Evolutionary conservation across 2,329 filamentous ascomycete species (phyloP).

Genomic region (Fusarium praegraminearum): DNA sequence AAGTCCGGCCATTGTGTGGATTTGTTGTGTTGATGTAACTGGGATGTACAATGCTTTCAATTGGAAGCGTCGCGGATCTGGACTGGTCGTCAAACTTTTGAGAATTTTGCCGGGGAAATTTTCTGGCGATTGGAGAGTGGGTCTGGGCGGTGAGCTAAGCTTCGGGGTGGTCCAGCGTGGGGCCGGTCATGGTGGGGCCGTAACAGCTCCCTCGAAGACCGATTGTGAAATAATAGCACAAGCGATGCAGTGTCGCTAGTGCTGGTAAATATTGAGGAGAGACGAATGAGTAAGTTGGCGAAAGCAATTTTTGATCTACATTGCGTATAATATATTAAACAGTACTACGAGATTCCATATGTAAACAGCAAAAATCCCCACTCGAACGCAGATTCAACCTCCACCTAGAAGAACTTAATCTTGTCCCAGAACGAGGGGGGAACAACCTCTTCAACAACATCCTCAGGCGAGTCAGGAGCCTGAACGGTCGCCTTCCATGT

Average conservation of each 20-base stretch:
- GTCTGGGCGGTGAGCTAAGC: slow-evolving; percentile 45
- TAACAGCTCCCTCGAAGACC: background rate
- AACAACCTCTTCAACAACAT: slow-evolving; percentile 44
- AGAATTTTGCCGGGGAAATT: slow-evolving; percentile 48
- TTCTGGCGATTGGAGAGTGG: slow-evolving; percentile 44
- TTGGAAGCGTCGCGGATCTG: slow-evolving; percentile 30
- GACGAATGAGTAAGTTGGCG: too few relatives aligned
- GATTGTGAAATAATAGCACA: background rate
- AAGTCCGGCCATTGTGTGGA: slow-evolving; percentile 51
- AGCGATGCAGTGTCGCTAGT: background rate
- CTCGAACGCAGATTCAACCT: background rate
- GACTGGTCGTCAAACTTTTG: slow-evolving; percentile 45
- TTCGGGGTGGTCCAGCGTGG: slow-evolving; percentile 16
- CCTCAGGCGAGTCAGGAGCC: slow-evolving; percentile 53
- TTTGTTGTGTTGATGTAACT: slow-evolving; percentile 20
- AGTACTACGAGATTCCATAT: background rate
- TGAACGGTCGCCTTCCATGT: slow-evolving; percentile 75
- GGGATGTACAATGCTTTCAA: slow-evolving; percentile 18
- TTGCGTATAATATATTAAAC: slow-evolving; percentile 9
- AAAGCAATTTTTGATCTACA: background rate
- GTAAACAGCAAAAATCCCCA: background rate
- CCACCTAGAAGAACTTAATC: slow-evolving; percentile 44
- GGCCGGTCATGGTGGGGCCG: slow-evolving; percentile 26
- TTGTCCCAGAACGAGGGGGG: slow-evolving; percentile 61
- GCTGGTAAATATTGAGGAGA: background rate